These are phyloP conservation scores for Colletotrichum karsti DNA, from an alignment of 2,329 filamentous ascomycete species.

Conservation along the genomic window DNA sequence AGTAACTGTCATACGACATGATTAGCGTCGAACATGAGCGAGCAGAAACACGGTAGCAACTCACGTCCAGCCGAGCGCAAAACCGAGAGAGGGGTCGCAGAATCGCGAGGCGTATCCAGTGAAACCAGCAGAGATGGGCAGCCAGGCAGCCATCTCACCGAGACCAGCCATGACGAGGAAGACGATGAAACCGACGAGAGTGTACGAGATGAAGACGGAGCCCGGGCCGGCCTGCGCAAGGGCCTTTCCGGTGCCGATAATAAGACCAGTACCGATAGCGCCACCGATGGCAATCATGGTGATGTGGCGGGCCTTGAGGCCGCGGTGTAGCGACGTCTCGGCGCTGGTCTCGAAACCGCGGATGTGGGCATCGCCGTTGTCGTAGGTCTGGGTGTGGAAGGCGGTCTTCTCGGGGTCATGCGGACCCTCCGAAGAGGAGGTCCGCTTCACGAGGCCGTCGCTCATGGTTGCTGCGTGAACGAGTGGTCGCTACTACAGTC, in stretches of 20 bases:
- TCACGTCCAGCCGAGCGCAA: constrained; percentile 78
- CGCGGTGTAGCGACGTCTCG: constrained; percentile 59
- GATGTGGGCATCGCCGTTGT: constrained; percentile 44
- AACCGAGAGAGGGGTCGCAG: constrained; percentile 82
- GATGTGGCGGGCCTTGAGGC: constrained; percentile 63
- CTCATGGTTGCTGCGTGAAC: constrained; percentile 29
- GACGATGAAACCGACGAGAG: constrained; percentile 75
- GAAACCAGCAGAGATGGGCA: constrained; percentile 81
- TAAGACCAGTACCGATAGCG: constrained; percentile 77
- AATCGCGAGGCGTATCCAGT: constrained; percentile 83
- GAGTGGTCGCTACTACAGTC: background rate
- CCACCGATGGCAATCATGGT: constrained; percentile 76
- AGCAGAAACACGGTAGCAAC: constrained; percentile 33
- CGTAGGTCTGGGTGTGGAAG: constrained; percentile 31
- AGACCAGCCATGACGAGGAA: constrained; percentile 84
- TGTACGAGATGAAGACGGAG: constrained; percentile 77
- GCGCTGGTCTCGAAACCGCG: constrained; percentile 58
- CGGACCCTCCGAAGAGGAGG: constrained; percentile 35
- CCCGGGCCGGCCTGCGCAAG: constrained; percentile 66
- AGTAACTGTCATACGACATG: constrained; percentile 70
- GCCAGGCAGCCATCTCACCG: constrained; percentile 86
- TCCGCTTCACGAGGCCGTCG: constrained; percentile 37
- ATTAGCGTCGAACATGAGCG: constrained; percentile 58
- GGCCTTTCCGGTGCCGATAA: constrained; percentile 72
- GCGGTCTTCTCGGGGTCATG: constrained; percentile 35